Evolutionary conservation across 2,329 filamentous ascomycete species (phyloP).

Genomic region (Alternaria tenuissima): DNA sequence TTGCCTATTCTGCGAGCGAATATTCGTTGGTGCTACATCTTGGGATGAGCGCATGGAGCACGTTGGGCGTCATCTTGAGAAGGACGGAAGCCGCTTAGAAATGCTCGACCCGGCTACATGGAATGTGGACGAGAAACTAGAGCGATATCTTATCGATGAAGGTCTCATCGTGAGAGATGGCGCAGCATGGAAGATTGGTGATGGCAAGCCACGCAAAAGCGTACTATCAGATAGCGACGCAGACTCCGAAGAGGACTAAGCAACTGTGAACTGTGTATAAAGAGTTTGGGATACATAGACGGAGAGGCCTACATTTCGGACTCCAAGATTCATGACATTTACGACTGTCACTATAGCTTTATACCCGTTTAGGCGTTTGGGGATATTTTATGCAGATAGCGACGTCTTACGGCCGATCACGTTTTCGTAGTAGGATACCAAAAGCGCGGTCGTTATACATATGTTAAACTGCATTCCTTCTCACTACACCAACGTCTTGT

Average conservation of each 20-base stretch:
- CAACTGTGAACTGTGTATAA: background rate
- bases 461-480: background rate
- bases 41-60: conserved; percentile 92
- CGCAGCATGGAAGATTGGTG: conserved; percentile 45
- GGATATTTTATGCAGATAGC: background rate
- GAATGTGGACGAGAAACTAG: conserved; percentile 40
- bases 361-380: conserved; percentile 12
- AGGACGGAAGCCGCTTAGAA: conserved; percentile 43
- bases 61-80: conserved; percentile 80
- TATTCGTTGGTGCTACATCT: conserved; percentile 68
- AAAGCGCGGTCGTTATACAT: background rate
- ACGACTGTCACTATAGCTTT: conserved; percentile 6
- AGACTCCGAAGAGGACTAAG: conserved; percentile 27
- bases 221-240: conserved; percentile 14
- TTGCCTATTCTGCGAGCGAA: conserved; percentile 71
- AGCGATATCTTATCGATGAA: conserved; percentile 52
- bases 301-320: background rate
- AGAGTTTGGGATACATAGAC: background rate
- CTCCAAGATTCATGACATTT: background rate
- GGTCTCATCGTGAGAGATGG: conserved; percentile 45
- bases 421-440: background rate
- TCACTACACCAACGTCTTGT: background rate
- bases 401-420: background rate
- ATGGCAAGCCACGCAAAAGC: conserved; percentile 35
- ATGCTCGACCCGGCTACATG: conserved; percentile 33